Conservation (phyloP, 257 asterid species). For the Echium plantagineum region DNA sequence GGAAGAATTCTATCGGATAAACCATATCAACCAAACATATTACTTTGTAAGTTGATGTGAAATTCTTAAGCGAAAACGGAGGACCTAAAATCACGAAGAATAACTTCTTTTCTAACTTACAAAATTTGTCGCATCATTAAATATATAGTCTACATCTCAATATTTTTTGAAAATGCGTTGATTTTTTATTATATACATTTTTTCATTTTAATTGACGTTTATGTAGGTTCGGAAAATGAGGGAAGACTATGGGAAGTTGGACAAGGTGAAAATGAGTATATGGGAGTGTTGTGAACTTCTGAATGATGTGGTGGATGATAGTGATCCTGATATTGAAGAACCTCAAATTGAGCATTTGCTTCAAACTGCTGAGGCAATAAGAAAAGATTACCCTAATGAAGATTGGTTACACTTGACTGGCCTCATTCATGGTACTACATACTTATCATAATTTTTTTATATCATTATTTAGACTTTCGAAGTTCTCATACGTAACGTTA, state of each 20-base stretch:
- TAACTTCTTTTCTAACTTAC: too few species aligned
- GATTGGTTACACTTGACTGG: slow-evolving; percentile 33
- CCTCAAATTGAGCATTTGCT: slow-evolving; percentile 32
- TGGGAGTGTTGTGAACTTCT: slow-evolving; percentile 35
- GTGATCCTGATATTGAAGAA: slow-evolving; percentile 33
- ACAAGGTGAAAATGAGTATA: slow-evolving; percentile 27
- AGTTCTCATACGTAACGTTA: too few species aligned
- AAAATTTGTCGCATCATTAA: too few species aligned
- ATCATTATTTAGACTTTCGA: too few species aligned
- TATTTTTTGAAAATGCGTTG: background rate
- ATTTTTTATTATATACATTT: background rate
- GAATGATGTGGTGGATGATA: slow-evolving; percentile 30
- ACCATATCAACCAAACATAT: slow-evolving; percentile 57
- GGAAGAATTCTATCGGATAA: slow-evolving; percentile 55
- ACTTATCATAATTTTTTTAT: background rate
- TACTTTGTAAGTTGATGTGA: slow-evolving; percentile 42
- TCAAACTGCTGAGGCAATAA: slow-evolving; percentile 30
- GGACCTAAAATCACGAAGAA: too few species aligned
- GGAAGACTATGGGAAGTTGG: slow-evolving; percentile 19
- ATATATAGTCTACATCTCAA: too few species aligned
- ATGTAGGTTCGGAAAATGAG: slow-evolving; percentile 24
- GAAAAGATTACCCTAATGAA: slow-evolving; percentile 27
- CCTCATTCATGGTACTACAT: slow-evolving; percentile 29
- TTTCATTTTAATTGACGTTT: background rate
- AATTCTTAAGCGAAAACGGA: too few species aligned